phyloP scores from a whole-genome alignment of 108 stramenopile genomes.

The Fistulifera solaris region DNA sequence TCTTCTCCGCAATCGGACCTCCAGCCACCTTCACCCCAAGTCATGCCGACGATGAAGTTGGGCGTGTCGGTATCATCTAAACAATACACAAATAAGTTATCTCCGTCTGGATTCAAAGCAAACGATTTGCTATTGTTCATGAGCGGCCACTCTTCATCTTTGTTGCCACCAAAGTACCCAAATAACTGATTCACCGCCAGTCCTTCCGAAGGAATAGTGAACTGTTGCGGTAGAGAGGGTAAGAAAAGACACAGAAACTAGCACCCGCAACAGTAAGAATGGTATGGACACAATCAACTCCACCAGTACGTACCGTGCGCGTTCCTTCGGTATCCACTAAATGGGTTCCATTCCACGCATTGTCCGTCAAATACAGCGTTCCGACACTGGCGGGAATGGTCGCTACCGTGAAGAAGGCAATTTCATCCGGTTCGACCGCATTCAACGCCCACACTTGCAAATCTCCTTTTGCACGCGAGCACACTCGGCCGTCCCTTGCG shows the following conservation, averaged over 20 bases:
- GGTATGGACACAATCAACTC: too few relatives aligned
- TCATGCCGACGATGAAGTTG: constrained; percentile 3
- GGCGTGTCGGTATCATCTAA: constrained; percentile 3
- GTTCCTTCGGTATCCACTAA: constrained; percentile 30
- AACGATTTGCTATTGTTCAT: neutral
- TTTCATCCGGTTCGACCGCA: constrained; percentile 20
- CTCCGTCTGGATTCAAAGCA: neutral
- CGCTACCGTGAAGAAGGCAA: constrained; percentile 29
- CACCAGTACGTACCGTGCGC: too few relatives aligned
- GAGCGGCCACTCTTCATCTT: neutral
- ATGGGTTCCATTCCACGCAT: constrained; percentile 32
- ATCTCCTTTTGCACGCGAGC: constrained; percentile 20
- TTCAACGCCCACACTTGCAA: constrained; percentile 18
- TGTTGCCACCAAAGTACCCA: constrained; percentile 2
- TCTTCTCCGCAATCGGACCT: neutral
- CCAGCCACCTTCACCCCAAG: neutral
- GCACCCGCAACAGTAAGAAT: too few relatives aligned
- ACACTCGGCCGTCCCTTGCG: constrained; percentile 6
- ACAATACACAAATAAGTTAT: constrained; percentile 11
- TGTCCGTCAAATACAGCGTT: constrained; percentile 39
- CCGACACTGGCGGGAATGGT: constrained; percentile 28
- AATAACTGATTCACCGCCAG: neutral
- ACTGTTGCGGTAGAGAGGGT: too few relatives aligned
- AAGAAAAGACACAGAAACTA: too few relatives aligned
- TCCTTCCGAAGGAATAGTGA: constrained; percentile 1